Conservation (phyloP, 78 protist genomes). For the Dictyostelium capitatum region DNA sequence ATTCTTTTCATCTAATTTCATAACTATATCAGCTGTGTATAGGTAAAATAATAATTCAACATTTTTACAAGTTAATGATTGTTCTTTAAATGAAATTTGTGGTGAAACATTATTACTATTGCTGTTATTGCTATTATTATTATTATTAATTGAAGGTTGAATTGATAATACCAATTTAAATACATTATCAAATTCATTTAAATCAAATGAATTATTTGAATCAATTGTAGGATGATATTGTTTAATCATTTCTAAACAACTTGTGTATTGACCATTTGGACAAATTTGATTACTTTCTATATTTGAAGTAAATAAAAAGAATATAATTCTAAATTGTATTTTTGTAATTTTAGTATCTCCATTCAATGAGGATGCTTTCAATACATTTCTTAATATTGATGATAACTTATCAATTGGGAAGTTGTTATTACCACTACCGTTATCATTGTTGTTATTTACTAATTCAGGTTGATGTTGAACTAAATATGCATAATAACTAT, state of each 20-base stretch:
- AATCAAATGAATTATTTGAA: background rate
- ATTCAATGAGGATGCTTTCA: background rate
- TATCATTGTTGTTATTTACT: background rate
- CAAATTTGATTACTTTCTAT: background rate
- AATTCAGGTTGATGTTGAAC: background rate
- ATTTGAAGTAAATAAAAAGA: conserved; percentile 51
- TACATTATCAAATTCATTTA: conserved; percentile 1
- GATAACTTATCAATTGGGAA: conserved; percentile 38
- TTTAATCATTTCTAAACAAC: conserved; percentile 22
- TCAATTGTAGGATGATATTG: conserved; percentile 49
- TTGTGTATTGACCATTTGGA: conserved; percentile 40
- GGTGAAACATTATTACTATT: too few relatives aligned
- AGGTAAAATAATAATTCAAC: conserved; percentile 49
- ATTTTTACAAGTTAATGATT: conserved; percentile 17
- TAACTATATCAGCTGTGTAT: conserved; percentile 14
- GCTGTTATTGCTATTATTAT: background rate
- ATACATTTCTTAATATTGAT: conserved; percentile 29
- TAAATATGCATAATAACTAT: conserved; percentile 48
- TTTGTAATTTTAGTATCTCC: background rate
- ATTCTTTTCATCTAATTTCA: background rate
- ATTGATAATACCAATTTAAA: conserved; percentile 7
- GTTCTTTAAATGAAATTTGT: background rate
- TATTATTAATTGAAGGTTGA: background rate
- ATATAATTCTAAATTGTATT: conserved; percentile 31
- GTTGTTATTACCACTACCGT: background rate